Conservation (phyloP, 2,329 filamentous ascomycete genomes). For the Stagonosporopsis tanaceti region DNA sequence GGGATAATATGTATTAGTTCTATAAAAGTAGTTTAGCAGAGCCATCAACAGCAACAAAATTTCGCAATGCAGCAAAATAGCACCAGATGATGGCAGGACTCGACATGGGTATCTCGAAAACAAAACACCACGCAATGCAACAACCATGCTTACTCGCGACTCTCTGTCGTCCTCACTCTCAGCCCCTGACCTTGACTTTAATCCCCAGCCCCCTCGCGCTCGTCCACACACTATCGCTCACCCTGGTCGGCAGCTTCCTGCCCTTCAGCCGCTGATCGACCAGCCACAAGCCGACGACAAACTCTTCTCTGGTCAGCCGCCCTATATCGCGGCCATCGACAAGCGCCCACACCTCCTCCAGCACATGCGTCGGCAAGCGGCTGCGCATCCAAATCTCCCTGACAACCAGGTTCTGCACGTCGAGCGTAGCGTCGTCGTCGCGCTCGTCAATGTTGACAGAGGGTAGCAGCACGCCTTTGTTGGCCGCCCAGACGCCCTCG, state of each 20-base stretch:
- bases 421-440: conserved; percentile 44
- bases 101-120: conserved; percentile 40
- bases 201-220: conserved; percentile 64
- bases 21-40: not conserved
- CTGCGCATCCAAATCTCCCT: conserved; percentile 79
- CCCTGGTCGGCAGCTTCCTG: conserved; percentile 75
- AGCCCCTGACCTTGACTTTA: conserved; percentile 42
- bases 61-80: not conserved
- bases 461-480: conserved; percentile 65
- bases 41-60: not conserved
- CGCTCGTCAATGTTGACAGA: not conserved
- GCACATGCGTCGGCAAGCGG: conserved; percentile 70
- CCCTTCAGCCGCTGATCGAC: conserved; percentile 83
- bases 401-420: conserved; percentile 73
- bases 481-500: conserved; percentile 85
- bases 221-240: conserved; percentile 78
- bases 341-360: conserved; percentile 79
- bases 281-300: conserved; percentile 84
- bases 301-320: conserved; percentile 71
- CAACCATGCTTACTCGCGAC: not conserved
- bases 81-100: conserved; percentile 4
- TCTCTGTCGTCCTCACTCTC: not conserved
- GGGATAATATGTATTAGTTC: not conserved
- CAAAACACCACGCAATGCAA: conserved; percentile 23
- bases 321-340: conserved; percentile 68